These are phyloP conservation scores for Conticribra weissflogii DNA, from an alignment of 108 stramenopile genomes.

Conservation along the genomic window DNA sequence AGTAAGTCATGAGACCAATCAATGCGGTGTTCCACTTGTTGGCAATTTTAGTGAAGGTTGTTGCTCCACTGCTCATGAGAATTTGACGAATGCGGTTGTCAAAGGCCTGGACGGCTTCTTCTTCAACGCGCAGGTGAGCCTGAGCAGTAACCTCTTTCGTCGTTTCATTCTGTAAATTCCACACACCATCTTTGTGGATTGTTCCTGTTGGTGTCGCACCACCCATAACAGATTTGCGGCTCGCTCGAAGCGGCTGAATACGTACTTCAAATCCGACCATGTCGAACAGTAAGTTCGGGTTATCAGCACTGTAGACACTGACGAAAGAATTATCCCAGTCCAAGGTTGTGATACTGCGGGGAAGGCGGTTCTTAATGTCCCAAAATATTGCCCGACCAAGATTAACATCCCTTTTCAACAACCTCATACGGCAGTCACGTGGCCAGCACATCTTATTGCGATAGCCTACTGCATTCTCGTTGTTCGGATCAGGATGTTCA, in stretches of 20 bases:
- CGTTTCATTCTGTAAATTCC: conserved; percentile 98
- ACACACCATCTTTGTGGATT: conserved; percentile 96
- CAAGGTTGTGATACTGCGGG: conserved; percentile 94
- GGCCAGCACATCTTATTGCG: conserved; percentile 99
- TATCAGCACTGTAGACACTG: conserved; percentile 97
- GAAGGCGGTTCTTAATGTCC: conserved; percentile 99
- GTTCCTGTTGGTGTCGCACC: conserved; percentile 49
- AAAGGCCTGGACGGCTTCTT: conserved; percentile 91
- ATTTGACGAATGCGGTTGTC: conserved; percentile 99
- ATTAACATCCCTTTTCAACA: conserved; percentile 99
- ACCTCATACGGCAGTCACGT: conserved; percentile 97
- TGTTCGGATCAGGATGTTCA: conserved; percentile 99
- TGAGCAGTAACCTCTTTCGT: conserved; percentile 99
- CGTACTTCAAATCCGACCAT: conserved; percentile 99
- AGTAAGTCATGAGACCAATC: conserved; percentile 98
- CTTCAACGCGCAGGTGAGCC: conserved; percentile 94
- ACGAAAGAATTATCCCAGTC: conserved; percentile 99
- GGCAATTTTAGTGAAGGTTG: conserved; percentile 99
- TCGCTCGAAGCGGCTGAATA: conserved; percentile 91
- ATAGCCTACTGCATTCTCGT: conserved; percentile 99
- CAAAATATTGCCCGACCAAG: conserved; percentile 98
- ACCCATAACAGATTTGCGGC: conserved; percentile 63
- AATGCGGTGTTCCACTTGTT: conserved; percentile 99
- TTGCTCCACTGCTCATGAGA: conserved; percentile 97
- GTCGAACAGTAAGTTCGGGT: conserved; percentile 98